Percentiles rank a stretch among this genome's conserved stretches.
Evolutionary conservation across 2,329 filamentous ascomycete species (phyloP).

Genomic region (Microcyclosporella mali): DNA sequence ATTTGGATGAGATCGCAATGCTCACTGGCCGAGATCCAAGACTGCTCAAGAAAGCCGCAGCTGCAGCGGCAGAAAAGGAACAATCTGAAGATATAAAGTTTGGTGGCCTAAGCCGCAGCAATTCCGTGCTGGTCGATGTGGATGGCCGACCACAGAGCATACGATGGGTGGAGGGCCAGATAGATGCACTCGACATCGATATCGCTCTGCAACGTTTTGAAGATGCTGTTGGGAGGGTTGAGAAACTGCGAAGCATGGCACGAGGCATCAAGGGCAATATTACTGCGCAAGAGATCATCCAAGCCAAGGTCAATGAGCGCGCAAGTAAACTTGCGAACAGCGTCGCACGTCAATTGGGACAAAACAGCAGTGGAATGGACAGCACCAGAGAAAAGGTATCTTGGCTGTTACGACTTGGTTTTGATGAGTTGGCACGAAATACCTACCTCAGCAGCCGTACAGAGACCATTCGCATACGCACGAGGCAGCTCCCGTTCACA

Average conservation of each 20-base stretch:
- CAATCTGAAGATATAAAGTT: constrained; percentile 13
- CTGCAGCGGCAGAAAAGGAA: constrained; percentile 42
- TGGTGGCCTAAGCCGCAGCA: constrained; percentile 24
- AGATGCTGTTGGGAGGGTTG: constrained; percentile 72
- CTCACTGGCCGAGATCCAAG: constrained; percentile 29
- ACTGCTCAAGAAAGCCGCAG: constrained; percentile 54
- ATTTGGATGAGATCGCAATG: constrained; percentile 28
- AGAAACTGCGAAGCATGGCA: constrained; percentile 74
- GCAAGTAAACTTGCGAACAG: constrained; percentile 70
- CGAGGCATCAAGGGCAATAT: constrained; percentile 76
- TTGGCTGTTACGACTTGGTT: constrained; percentile 82
- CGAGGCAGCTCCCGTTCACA: constrained; percentile 89
- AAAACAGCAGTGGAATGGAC: constrained; percentile 67
- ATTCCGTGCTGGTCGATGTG: constrained; percentile 75
- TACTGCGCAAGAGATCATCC: constrained; percentile 86
- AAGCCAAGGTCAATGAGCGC: constrained; percentile 82
- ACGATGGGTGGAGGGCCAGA: constrained; percentile 89
- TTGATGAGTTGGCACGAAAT: constrained; percentile 81
- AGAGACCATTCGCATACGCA: constrained; percentile 70
- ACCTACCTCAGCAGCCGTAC: constrained; percentile 77
- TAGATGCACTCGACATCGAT: constrained; percentile 93
- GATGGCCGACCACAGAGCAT: constrained; percentile 95
- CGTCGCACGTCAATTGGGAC: constrained; percentile 70
- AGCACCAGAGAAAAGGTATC: constrained; percentile 74
- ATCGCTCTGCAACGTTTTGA: constrained; percentile 89